Evolutionary conservation across 169 alveolate species (phyloP).

Genomic region (Plasmodium gallinaceum): DNA sequence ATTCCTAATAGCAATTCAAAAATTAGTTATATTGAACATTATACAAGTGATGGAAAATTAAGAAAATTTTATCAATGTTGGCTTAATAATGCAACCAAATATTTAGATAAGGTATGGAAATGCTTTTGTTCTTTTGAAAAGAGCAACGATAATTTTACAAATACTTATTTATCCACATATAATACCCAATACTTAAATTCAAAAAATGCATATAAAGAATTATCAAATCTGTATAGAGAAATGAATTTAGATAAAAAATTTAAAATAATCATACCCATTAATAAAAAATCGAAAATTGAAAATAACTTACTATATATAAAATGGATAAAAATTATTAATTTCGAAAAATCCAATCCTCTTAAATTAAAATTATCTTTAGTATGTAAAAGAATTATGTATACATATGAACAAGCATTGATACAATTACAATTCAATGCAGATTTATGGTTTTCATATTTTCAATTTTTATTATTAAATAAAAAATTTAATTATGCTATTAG

Average conservation of each 20-base stretch:
- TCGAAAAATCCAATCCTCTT: constrained; percentile 83
- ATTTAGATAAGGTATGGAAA: constrained; percentile 84
- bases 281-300: constrained; percentile 67
- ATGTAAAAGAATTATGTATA: constrained; percentile 80
- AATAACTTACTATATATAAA: constrained; percentile 24
- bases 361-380: constrained; percentile 53
- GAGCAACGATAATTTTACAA: constrained; percentile 36
- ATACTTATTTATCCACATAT: constrained; percentile 28
- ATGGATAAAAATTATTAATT: constrained; percentile 84
- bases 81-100: constrained; percentile 83
- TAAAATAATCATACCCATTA: constrained; percentile 78
- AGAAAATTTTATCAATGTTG: constrained; percentile 67
- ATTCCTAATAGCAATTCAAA: constrained; percentile 43
- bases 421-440: constrained; percentile 79
- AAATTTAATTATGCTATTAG: constrained; percentile 75
- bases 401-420: constrained; percentile 78
- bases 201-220: constrained; percentile 69
- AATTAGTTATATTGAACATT: constrained; percentile 45
- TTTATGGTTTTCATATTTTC: constrained; percentile 85
- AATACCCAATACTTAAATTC: constrained; percentile 57
- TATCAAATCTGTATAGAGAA: constrained; percentile 39
- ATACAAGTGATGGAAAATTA: constrained; percentile 57
- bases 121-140: constrained; percentile 79
- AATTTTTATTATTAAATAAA: constrained; percentile 78
- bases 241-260: constrained; percentile 67